Evolutionary conservation across 2,329 filamentous ascomycete species (phyloP).

Genomic region (Diaporthe ilicicola): DNA sequence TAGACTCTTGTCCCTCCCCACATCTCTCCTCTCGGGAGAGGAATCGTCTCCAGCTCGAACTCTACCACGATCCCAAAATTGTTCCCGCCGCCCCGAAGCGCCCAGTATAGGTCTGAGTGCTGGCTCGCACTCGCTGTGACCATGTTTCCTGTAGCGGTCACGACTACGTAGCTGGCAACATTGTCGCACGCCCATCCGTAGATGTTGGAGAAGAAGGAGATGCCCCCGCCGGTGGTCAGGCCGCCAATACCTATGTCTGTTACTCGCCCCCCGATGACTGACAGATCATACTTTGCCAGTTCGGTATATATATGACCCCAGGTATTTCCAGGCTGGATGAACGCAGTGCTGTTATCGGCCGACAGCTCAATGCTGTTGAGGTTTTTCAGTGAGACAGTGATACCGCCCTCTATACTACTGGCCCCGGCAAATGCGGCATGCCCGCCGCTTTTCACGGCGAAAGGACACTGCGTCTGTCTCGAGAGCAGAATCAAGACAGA

Average conservation of each 20-base stretch:
- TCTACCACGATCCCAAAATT: constrained; percentile 65
- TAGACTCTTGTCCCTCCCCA: constrained; percentile 49
- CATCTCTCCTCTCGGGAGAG: constrained; percentile 43
- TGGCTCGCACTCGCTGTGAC: constrained; percentile 50
- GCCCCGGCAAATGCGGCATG: constrained; percentile 18
- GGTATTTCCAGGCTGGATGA: constrained; percentile 3
- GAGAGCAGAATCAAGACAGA: constrained; percentile 6
- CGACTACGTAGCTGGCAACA: constrained; percentile 38
- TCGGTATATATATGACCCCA: neutral
- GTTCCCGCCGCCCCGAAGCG: constrained; percentile 61
- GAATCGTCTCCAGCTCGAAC: constrained; percentile 52
- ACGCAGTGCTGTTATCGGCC: neutral
- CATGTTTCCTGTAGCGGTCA: constrained; percentile 54
- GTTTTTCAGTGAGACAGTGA: constrained; percentile 14
- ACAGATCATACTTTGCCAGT: constrained; percentile 1
- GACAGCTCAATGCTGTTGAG: constrained; percentile 2
- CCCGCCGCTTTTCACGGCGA: constrained; percentile 24
- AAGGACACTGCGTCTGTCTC: constrained; percentile 16
- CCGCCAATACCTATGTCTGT: constrained; percentile 17
- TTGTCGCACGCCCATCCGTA: constrained; percentile 21
- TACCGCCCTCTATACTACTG: constrained; percentile 17
- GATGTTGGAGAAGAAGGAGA: constrained; percentile 18
- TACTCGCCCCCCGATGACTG: constrained; percentile 2
- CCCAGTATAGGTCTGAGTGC: constrained; percentile 65
- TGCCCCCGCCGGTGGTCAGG: constrained; percentile 14